Conservation (phyloP, 2,329 filamentous ascomycete species). For the Gaeumannomyces tritici region DNA sequence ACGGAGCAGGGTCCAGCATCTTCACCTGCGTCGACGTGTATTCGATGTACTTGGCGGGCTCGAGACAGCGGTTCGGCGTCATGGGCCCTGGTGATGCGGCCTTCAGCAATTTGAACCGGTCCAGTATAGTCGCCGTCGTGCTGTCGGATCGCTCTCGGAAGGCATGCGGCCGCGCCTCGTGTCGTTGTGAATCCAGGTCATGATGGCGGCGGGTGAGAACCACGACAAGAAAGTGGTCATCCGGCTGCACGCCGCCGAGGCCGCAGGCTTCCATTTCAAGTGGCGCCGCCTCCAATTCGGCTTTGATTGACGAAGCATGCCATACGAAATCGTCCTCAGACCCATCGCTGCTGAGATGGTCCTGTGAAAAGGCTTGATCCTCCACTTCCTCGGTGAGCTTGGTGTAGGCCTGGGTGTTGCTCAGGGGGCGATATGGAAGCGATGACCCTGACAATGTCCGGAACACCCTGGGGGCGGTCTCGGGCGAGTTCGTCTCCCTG, state of each 20-base stretch:
- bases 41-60: conserved; percentile 21
- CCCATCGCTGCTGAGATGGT: conserved; percentile 13
- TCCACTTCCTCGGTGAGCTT: background rate
- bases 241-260: conserved; percentile 47
- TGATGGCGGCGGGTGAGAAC: conserved; percentile 40
- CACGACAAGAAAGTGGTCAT: conserved; percentile 53
- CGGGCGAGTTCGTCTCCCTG: conserved; percentile 16
- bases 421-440: conserved; percentile 39
- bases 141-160: conserved; percentile 14
- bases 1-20: conserved; percentile 33
- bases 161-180: conserved; percentile 4
- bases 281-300: background rate
- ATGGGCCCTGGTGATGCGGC: background rate
- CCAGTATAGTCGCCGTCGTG: conserved; percentile 29
- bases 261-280: conserved; percentile 42
- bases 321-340: conserved; percentile 30
- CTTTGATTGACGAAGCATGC: conserved; percentile 11
- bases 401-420: conserved; percentile 19
- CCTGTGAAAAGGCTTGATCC: conserved; percentile 19
- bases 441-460: conserved; percentile 43
- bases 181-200: conserved; percentile 1
- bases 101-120: conserved; percentile 18
- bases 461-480: conserved; percentile 16
- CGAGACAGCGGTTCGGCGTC: background rate
- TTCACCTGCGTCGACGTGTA: conserved; percentile 34